phyloP scores from a whole-genome alignment of 345 rosid species.

The Arabis alpina region DNA sequence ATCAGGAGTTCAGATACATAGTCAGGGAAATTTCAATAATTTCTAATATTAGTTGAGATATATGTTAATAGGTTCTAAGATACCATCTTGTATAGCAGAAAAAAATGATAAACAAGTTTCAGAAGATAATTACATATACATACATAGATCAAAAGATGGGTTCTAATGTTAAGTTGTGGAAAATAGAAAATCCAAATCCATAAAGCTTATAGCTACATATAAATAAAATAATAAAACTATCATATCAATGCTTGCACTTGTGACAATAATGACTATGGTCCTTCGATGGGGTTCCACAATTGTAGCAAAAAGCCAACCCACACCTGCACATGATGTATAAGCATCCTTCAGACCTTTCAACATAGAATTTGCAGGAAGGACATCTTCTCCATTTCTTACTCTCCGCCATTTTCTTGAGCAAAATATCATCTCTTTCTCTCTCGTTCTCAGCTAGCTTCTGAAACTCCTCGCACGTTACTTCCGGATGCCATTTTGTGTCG shows the following conservation, averaged over 20 bases:
- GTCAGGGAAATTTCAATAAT: too few relatives aligned
- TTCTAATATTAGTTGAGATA: too few relatives aligned
- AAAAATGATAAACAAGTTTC: too few relatives aligned
- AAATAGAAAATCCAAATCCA: background rate
- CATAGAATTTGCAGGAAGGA: conserved; percentile 49
- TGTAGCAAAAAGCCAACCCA: conserved; percentile 55
- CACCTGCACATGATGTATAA: conserved; percentile 59
- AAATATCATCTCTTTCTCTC: conserved; percentile 48
- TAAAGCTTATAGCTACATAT: background rate
- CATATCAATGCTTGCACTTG: conserved; percentile 20
- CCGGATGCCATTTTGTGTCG: conserved; percentile 60
- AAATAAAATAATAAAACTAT: background rate
- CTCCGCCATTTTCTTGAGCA: conserved; percentile 54
- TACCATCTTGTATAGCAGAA: too few relatives aligned
- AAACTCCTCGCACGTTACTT: conserved; percentile 46
- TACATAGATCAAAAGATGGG: background rate
- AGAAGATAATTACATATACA: background rate
- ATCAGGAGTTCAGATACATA: too few relatives aligned
- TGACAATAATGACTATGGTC: conserved; percentile 25
- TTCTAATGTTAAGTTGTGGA: too few relatives aligned
- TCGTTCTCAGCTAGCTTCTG: conserved; percentile 49
- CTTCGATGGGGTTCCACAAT: conserved; percentile 35
- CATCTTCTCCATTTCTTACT: conserved; percentile 55
- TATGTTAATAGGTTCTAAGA: too few relatives aligned
- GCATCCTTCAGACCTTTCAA: conserved; percentile 54